These are phyloP conservation scores for Gossypium trilobum DNA, from an alignment of 441 rosid genomes.

Conservation along the genomic window DNA sequence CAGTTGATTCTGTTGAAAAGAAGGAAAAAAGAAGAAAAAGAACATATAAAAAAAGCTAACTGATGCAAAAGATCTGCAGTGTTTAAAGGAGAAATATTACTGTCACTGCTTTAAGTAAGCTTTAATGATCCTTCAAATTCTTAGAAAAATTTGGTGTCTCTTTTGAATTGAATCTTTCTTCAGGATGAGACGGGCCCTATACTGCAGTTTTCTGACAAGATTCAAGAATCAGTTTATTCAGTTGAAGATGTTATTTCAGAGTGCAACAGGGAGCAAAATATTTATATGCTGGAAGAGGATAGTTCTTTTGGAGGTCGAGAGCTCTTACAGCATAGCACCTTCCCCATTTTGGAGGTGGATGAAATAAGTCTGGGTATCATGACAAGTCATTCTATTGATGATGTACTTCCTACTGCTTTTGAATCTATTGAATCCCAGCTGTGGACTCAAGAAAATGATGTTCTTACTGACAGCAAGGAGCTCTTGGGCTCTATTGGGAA, in stretches of 20 bases:
- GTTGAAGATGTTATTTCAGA: constrained; percentile 43
- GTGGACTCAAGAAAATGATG: constrained; percentile 25
- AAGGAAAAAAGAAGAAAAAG: background rate
- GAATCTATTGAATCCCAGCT: constrained; percentile 29
- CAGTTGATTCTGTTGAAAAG: background rate
- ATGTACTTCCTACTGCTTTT: constrained; percentile 44
- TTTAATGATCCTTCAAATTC: constrained; percentile 7
- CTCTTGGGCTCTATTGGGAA: constrained; percentile 33
- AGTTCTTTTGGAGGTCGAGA: constrained; percentile 30
- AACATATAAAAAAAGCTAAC: background rate
- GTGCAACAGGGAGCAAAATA: constrained; percentile 31
- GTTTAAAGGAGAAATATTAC: background rate
- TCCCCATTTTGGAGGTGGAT: constrained; percentile 71
- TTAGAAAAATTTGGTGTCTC: constrained; percentile 1
- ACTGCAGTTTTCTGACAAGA: constrained; percentile 24
- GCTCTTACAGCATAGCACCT: constrained; percentile 28
- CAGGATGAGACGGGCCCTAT: constrained; percentile 43
- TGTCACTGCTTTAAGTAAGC: background rate
- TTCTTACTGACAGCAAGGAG: constrained; percentile 32
- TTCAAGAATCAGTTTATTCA: constrained; percentile 41
- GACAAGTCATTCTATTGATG: constrained; percentile 32
- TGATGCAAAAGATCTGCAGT: background rate
- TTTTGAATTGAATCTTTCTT: constrained; percentile 12
- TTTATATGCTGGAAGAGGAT: constrained; percentile 37
- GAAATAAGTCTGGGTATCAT: constrained; percentile 39